Conservation (phyloP, 2,329 filamentous ascomycete species). For the Daldinia sp. region DNA sequence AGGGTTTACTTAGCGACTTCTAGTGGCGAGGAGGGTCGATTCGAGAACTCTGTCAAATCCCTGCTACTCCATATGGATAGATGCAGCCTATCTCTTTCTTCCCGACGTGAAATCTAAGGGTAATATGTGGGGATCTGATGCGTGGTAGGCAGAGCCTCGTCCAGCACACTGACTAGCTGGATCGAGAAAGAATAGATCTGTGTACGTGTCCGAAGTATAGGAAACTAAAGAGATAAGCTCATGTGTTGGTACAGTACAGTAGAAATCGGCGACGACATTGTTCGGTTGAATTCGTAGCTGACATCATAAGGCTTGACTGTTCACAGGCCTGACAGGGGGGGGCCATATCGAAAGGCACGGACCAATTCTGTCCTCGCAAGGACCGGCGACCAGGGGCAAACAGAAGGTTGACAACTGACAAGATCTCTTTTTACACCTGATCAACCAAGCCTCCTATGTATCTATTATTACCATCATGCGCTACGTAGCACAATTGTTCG, state of each 20-base stretch:
- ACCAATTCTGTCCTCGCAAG: slow-evolving; percentile 31
- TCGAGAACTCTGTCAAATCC: slow-evolving; percentile 14
- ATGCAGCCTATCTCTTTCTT: slow-evolving; percentile 21
- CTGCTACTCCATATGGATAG: slow-evolving; percentile 5
- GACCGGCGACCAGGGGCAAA: not conserved
- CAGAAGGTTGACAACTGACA: not conserved
- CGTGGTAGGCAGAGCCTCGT: slow-evolving; percentile 26
- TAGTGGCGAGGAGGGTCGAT: slow-evolving; percentile 28
- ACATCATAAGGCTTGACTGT: slow-evolving; percentile 28
- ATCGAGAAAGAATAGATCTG: not conserved
- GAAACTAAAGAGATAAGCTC: not conserved
- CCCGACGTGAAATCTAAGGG: slow-evolving; percentile 17
- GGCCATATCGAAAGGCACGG: slow-evolving; percentile 23
- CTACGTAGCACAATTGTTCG: not conserved
- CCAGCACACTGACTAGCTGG: not conserved
- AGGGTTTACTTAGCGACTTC: not conserved
- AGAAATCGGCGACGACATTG: not conserved
- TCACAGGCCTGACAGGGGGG: not conserved
- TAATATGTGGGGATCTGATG: slow-evolving; percentile 19
- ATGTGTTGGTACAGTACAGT: not conserved
- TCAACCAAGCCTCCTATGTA: not conserved
- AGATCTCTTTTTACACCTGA: not conserved
- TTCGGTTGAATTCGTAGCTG: slow-evolving; percentile 21
- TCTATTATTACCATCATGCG: not conserved
- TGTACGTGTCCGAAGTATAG: not conserved